A percentile compares a stretch with the other conserved stretches of the same genome.
Conservation (phyloP, 805 yeast species). For the Myxozyma geophila region DNA sequence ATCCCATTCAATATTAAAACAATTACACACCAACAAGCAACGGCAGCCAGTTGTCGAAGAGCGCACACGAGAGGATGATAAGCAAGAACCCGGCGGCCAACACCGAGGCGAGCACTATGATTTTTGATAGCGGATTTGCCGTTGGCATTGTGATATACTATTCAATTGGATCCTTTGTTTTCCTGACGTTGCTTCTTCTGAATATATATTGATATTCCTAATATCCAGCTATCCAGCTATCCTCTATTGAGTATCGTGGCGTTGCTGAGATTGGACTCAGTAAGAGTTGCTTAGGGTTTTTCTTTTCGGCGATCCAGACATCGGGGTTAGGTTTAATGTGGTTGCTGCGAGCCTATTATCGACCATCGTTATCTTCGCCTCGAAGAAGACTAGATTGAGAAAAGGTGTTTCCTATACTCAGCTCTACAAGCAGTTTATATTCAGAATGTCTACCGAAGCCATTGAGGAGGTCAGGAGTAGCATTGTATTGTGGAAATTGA, state of each 20-base stretch:
- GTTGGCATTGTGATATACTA: constrained; percentile 32
- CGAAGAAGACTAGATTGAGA: neutral
- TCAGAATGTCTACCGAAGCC: constrained; percentile 26
- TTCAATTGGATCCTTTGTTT: neutral
- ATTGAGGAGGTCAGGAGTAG: constrained; percentile 1
- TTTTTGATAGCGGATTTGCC: constrained; percentile 70
- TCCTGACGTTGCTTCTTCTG: no score
- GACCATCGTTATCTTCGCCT: constrained; percentile 14
- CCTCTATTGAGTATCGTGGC: neutral
- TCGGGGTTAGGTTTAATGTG: constrained; percentile 3
- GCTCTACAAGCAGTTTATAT: neutral
- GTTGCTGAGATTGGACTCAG: neutral
- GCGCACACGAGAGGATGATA: constrained; percentile 84
- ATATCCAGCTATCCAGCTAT: neutral
- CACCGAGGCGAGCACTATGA: constrained; percentile 74
- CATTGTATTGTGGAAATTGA: neutral
- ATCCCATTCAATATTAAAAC: neutral
- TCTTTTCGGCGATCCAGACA: neutral
- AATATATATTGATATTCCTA: no score
- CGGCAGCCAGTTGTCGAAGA: constrained; percentile 91
- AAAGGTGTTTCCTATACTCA: neutral
- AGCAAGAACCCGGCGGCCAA: constrained; percentile 88
- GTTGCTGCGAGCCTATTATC: constrained; percentile 15
- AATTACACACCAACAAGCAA: constrained; percentile 61
- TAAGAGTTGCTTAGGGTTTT: neutral